Conservation (phyloP, 176 grass and related monocot species). For the Zea luxurians region DNA sequence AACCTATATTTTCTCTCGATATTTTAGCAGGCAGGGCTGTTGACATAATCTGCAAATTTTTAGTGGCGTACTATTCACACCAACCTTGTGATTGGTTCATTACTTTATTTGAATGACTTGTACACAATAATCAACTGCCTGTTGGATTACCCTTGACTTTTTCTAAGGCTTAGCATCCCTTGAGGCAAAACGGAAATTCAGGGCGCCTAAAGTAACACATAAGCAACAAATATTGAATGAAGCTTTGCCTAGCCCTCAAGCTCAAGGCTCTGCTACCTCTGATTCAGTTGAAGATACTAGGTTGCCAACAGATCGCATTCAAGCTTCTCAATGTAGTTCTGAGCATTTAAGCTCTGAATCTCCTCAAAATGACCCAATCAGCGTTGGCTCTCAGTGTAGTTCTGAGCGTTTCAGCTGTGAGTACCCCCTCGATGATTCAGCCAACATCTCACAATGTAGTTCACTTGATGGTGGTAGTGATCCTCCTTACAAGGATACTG, state of each 20-base stretch:
- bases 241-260: constrained; percentile 47
- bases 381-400: constrained; percentile 34
- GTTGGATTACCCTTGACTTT: constrained; percentile 57
- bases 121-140: background rate
- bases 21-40: background rate
- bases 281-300: constrained; percentile 60
- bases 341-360: constrained; percentile 40
- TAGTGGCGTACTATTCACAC: background rate
- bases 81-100: constrained; percentile 1
- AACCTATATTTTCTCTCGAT: background rate
- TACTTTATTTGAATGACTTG: constrained; percentile 25
- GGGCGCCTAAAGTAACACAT: constrained; percentile 66
- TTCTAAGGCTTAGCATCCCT: constrained; percentile 80
- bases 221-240: constrained; percentile 49
- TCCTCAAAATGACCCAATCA: constrained; percentile 26
- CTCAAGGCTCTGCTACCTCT: constrained; percentile 50
- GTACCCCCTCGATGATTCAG: constrained; percentile 16
- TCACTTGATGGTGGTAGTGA: constrained; percentile 39
- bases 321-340: constrained; percentile 51
- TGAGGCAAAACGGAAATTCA: constrained; percentile 93
- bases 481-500: constrained; percentile 43
- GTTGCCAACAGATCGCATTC: constrained; percentile 47
- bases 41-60: background rate
- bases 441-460: constrained; percentile 42
- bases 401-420: constrained; percentile 31